Evolutionary conservation across 1,284 basidiomycete genomes (phyloP).

Genomic region (Puccinia brachypodii): DNA sequence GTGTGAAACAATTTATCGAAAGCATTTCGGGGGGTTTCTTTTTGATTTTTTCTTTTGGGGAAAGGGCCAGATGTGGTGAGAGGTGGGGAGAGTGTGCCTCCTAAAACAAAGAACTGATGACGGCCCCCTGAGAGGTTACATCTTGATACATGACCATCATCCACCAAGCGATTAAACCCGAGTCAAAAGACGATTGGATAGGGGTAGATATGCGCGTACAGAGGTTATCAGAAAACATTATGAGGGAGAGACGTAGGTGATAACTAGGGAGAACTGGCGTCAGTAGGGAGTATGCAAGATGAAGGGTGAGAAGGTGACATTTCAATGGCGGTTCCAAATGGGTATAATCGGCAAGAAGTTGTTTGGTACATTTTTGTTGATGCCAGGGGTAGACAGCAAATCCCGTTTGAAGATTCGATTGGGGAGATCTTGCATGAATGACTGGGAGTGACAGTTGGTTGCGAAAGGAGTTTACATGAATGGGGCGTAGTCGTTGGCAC

Average conservation of each 20-base stretch:
- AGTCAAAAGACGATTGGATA: background rate
- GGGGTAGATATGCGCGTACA: slow-evolving; percentile 12
- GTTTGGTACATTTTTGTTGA: slow-evolving; percentile 14
- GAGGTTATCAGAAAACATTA: slow-evolving; percentile 5
- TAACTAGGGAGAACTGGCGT: background rate
- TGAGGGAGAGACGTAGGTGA: background rate
- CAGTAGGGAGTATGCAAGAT: background rate
- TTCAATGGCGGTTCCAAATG: slow-evolving; percentile 7
- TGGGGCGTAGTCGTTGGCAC: slow-evolving; percentile 16
- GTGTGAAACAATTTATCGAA: background rate
- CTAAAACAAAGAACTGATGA: slow-evolving; percentile 30
- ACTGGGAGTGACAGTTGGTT: background rate
- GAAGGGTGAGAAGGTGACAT: background rate
- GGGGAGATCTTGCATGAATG: background rate
- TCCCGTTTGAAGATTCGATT: background rate
- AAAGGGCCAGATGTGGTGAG: background rate
- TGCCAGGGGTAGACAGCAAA: background rate
- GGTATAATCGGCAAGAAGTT: slow-evolving; percentile 26
- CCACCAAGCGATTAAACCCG: slow-evolving; percentile 1
- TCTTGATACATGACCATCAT: slow-evolving; percentile 27
- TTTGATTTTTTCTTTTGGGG: background rate
- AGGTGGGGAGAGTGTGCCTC: background rate
- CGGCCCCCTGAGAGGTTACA: background rate
- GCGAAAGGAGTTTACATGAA: slow-evolving; percentile 7
- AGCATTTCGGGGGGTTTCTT: background rate